Conservation (phyloP, 129 eudicot genomes). For the Escallonia rubra region DNA sequence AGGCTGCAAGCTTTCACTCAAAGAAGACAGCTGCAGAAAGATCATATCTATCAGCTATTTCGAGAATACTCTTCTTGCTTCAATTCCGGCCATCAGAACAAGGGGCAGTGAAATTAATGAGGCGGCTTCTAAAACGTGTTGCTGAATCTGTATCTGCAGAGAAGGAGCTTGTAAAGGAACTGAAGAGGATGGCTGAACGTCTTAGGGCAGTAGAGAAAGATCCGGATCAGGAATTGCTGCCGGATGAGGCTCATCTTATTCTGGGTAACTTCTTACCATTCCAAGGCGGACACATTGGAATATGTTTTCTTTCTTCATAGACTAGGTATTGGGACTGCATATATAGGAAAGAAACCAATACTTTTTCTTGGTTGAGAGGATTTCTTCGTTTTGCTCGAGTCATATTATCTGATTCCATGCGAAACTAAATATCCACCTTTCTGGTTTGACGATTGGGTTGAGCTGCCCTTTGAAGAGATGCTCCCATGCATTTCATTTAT, state of each 20-base stretch:
- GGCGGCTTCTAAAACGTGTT: constrained; percentile 52
- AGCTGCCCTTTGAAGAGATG: no score
- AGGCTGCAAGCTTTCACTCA: constrained; percentile 57
- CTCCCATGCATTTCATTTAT: no score
- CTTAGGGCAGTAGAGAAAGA: constrained; percentile 48
- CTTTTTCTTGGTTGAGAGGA: no score
- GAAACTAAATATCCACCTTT: no score
- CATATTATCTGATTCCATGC: no score
- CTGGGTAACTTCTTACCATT: constrained; percentile 43
- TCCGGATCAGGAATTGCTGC: constrained; percentile 58
- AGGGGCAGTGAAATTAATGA: constrained; percentile 59
- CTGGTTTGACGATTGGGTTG: no score
- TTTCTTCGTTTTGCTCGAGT: no score
- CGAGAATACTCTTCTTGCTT: constrained; percentile 57
- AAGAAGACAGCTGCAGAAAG: constrained; percentile 84
- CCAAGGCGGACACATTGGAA: not conserved
- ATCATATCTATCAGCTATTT: constrained; percentile 68
- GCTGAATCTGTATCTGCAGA: constrained; percentile 55
- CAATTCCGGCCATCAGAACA: constrained; percentile 61
- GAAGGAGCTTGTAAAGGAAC: constrained; percentile 65
- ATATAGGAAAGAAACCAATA: no score
- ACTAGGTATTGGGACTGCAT: no score
- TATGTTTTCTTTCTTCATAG: no score
- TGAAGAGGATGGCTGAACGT: constrained; percentile 59
- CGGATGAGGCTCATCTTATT: constrained; percentile 45